Conservation (phyloP, 305 asterid species). For the Fraxinus albicans region DNA sequence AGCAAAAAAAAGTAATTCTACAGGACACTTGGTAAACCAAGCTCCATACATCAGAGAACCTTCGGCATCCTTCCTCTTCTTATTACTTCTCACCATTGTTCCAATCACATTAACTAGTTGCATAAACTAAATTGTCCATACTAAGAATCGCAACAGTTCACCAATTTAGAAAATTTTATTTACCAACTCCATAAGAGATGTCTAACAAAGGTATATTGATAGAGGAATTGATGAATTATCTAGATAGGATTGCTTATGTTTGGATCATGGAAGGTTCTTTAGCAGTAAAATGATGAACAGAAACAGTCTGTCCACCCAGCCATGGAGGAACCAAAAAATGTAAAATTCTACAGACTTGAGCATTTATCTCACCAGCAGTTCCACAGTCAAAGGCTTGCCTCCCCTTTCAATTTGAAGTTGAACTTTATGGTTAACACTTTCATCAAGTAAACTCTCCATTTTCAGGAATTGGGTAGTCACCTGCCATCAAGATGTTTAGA, state of each 20-base stretch:
- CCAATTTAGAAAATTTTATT: slow-evolving; percentile 1
- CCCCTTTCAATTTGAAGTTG: slow-evolving; percentile 98
- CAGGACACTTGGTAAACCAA: not conserved
- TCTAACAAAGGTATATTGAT: not conserved
- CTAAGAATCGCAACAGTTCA: slow-evolving; percentile 14
- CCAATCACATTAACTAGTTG: not conserved
- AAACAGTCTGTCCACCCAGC: slow-evolving; percentile 5
- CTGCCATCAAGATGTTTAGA: slow-evolving; percentile 45
- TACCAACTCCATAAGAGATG: slow-evolving; percentile 9
- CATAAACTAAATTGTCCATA: not conserved
- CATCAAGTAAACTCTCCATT: slow-evolving; percentile 93
- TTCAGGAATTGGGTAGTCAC: slow-evolving; percentile 89
- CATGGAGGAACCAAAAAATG: slow-evolving; percentile 8
- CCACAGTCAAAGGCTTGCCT: slow-evolving; percentile 75
- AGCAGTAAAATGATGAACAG: not conserved
- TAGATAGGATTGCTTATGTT: slow-evolving; percentile 7
- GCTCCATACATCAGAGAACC: not conserved
- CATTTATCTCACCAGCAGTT: slow-evolving; percentile 56
- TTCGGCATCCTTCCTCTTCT: not conserved
- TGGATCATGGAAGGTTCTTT: not conserved
- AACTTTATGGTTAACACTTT: slow-evolving; percentile 64
- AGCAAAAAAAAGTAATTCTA: not conserved
- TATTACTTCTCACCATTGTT: not conserved
- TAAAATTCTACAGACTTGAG: not conserved
- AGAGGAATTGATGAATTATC: slow-evolving; percentile 7